Evolutionary conservation across 768 basidiomycete genomes (phyloP).

Genomic region (Pleurotus ostreatus): DNA sequence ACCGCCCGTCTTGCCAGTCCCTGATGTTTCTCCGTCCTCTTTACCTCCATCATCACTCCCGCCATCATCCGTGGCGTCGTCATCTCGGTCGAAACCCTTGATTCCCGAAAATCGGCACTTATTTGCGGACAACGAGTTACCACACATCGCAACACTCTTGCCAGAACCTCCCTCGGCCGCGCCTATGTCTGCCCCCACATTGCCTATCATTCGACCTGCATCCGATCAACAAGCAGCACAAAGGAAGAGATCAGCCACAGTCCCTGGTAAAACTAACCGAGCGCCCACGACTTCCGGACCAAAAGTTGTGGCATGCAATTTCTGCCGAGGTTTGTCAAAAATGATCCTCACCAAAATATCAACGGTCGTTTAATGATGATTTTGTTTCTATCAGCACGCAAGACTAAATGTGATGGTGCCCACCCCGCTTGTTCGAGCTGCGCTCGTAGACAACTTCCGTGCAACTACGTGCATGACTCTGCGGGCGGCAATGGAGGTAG

Average conservation of each 20-base stretch:
- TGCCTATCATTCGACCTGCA: slow-evolving; percentile 62
- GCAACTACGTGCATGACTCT: slow-evolving; percentile 77
- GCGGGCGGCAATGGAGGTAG: slow-evolving; percentile 25
- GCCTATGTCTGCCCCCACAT: slow-evolving; percentile 60
- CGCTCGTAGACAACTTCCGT: slow-evolving; percentile 67
- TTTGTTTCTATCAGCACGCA: slow-evolving; percentile 55
- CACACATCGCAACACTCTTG: slow-evolving; percentile 67
- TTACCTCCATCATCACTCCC: slow-evolving; percentile 6
- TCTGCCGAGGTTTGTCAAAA: slow-evolving; percentile 67
- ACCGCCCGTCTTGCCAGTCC: slow-evolving; percentile 31
- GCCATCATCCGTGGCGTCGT: slow-evolving; percentile 29
- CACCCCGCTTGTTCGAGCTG: slow-evolving; percentile 84
- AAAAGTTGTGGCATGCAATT: slow-evolving; percentile 86
- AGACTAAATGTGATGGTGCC: slow-evolving; percentile 87
- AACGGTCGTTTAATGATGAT: neutral
- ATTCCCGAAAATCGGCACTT: slow-evolving; percentile 33
- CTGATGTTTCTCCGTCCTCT: slow-evolving; percentile 20
- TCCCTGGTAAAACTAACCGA: slow-evolving; percentile 58
- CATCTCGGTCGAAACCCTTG: slow-evolving; percentile 31
- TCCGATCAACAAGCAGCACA: slow-evolving; percentile 65
- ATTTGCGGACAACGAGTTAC: slow-evolving; percentile 62
- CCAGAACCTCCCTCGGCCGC: slow-evolving; percentile 54
- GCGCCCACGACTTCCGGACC: slow-evolving; percentile 67
- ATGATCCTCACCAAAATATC: neutral
- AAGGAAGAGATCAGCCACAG: slow-evolving; percentile 66